phyloP scores from a whole-genome alignment of 108 stramenopile species.

The Pseudonitzschia delicatissima region DNA sequence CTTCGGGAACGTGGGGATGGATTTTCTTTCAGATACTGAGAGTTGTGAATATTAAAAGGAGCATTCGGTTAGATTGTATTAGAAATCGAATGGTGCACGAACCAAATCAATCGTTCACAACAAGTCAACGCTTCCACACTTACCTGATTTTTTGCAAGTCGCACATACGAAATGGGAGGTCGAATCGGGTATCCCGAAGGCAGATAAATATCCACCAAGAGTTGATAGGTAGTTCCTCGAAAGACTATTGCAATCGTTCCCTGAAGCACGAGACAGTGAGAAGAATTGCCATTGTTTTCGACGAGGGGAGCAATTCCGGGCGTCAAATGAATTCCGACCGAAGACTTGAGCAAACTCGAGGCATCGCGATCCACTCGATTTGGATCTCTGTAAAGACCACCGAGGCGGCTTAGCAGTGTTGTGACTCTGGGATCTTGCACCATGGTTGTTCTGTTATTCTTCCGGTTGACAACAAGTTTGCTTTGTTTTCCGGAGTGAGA shows the following conservation, averaged over 20 bases:
- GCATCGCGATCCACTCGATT: constrained; percentile 72
- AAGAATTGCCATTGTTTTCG: constrained; percentile 58
- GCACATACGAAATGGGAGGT: constrained; percentile 84
- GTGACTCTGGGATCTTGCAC: constrained; percentile 51
- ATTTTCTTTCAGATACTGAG: constrained; percentile 73
- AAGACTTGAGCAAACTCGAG: constrained; percentile 48
- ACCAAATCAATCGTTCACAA: background rate
- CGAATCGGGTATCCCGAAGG: constrained; percentile 80
- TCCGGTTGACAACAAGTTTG: background rate
- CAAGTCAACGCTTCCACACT: background rate
- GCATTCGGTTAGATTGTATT: background rate
- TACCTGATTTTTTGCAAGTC: constrained; percentile 71
- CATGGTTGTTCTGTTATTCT: constrained; percentile 16
- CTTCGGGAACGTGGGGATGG: constrained; percentile 78
- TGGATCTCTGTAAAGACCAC: constrained; percentile 80
- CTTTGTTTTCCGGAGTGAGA: background rate
- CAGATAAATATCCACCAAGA: constrained; percentile 91
- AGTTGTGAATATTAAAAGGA: background rate
- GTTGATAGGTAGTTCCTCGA: constrained; percentile 82
- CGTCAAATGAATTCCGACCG: constrained; percentile 52
- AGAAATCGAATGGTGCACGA: background rate
- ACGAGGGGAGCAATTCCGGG: constrained; percentile 65
- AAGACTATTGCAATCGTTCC: constrained; percentile 92
- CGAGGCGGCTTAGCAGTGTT: constrained; percentile 50
- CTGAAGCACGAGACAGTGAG: constrained; percentile 54